These are phyloP conservation scores for Caloboletus inedulis DNA, from an alignment of 1,284 basidiomycete species.

Conservation along the genomic window DNA sequence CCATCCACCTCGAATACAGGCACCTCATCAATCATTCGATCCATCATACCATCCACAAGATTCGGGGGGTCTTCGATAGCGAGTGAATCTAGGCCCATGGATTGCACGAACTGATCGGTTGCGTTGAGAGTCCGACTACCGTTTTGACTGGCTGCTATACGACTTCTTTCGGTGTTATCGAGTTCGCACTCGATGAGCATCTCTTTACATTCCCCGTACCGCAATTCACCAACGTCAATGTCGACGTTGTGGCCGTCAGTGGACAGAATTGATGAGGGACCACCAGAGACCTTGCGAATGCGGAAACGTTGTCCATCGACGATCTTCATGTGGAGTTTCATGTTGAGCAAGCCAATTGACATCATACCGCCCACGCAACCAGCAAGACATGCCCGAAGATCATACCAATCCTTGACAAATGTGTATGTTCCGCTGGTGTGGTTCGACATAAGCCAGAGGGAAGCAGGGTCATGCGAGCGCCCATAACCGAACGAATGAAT, in stretches of 20 bases:
- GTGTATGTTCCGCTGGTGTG: constrained; percentile 97
- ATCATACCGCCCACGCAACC: constrained; percentile 94
- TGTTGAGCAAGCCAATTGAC: constrained; percentile 83
- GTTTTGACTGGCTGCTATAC: constrained; percentile 19
- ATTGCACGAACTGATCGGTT: constrained; percentile 77
- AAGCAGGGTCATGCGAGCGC: constrained; percentile 93
- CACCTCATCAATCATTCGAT: constrained; percentile 88
- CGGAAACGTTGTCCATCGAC: constrained; percentile 82
- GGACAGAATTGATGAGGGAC: constrained; percentile 77
- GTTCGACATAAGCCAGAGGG: constrained; percentile 98
- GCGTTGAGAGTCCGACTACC: constrained; percentile 53
- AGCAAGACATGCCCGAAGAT: constrained; percentile 83
- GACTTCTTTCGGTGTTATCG: constrained; percentile 65
- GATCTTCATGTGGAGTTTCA: constrained; percentile 90
- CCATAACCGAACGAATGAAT: constrained; percentile 98
- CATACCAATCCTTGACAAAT: constrained; percentile 95
- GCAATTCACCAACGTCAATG: constrained; percentile 89
- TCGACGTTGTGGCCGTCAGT: constrained; percentile 91
- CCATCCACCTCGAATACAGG: constrained; percentile 91
- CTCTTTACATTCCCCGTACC: constrained; percentile 90
- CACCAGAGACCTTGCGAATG: constrained; percentile 88
- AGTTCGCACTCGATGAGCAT: constrained; percentile 93
- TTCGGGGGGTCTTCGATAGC: constrained; percentile 67
- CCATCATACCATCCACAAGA: constrained; percentile 83
- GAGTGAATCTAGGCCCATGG: constrained; percentile 74